Evolutionary conservation across 2,329 filamentous ascomycete genomes (phyloP).

Genomic region (Aureobasidium vineae): DNA sequence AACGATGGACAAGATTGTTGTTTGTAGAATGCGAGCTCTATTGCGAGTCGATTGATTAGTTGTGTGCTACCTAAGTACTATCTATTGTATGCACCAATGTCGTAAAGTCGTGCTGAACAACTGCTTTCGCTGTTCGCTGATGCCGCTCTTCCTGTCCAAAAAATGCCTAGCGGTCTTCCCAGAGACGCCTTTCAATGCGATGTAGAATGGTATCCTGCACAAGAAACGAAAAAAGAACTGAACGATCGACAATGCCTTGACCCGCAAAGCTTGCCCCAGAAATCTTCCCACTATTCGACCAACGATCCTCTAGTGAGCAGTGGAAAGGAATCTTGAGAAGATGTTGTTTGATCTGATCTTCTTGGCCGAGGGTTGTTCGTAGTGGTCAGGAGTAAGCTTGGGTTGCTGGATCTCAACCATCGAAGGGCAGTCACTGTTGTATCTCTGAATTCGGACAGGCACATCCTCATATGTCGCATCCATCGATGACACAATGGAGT

Average conservation of each 20-base stretch:
- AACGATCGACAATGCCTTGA: conserved; percentile 19
- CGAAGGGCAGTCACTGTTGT: conserved; percentile 45
- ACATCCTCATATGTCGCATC: conserved; percentile 34
- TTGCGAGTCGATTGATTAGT: conserved; percentile 22
- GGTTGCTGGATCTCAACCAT: conserved; percentile 44
- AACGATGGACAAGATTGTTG: neutral
- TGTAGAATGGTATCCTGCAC: conserved; percentile 25
- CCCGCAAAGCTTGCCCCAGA: conserved; percentile 25
- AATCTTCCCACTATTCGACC: neutral
- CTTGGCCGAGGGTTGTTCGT: conserved; percentile 38
- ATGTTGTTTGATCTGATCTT: conserved; percentile 41
- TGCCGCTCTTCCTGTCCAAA: neutral
- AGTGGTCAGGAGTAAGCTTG: conserved; percentile 34
- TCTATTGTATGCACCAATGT: conserved; percentile 25
- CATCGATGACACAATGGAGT: conserved; percentile 38
- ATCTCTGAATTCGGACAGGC: conserved; percentile 41
- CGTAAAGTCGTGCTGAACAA: conserved; percentile 17
- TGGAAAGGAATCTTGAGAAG: conserved; percentile 41
- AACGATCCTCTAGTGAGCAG: conserved; percentile 29
- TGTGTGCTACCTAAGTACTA: conserved; percentile 23
- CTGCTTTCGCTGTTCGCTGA: neutral
- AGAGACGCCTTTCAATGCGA: conserved; percentile 25
- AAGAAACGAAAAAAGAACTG: conserved; percentile 6
- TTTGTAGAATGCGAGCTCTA: conserved; percentile 17
- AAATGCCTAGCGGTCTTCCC: conserved; percentile 3